Percentiles rank a stretch among this genome's conserved stretches.
Evolutionary conservation across 1,139 yeast genomes (phyloP).

Genomic region (Kodamaea sp.): DNA sequence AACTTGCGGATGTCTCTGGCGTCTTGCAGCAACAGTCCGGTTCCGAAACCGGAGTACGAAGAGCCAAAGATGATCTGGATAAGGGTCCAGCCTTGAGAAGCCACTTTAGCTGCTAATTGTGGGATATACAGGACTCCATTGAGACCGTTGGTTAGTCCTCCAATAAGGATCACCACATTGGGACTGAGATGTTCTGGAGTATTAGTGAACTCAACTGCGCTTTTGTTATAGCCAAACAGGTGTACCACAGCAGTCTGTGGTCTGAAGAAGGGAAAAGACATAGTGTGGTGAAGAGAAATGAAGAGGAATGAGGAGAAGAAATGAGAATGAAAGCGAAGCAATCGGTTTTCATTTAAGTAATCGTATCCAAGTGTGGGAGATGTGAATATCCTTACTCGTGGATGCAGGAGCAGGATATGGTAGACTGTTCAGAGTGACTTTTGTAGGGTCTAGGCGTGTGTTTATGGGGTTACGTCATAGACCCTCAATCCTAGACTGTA

Average conservation of each 20-base stretch:
- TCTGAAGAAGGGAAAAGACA: constrained; percentile 1
- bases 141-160: constrained; percentile 76
- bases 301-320: no score
- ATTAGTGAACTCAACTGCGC: constrained; percentile 53
- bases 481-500: no score
- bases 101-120: constrained; percentile 37
- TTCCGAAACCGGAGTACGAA: constrained; percentile 76
- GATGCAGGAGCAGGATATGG: no score
- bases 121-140: constrained; percentile 71
- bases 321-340: no score
- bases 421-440: no score
- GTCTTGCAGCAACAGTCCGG: constrained; percentile 64
- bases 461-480: no score
- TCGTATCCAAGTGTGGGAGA: no score
- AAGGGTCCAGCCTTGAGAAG: constrained; percentile 53
- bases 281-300: no score
- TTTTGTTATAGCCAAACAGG: constrained; percentile 36
- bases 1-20: constrained; percentile 55
- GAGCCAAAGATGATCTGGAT: constrained; percentile 65
- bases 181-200: constrained; percentile 14
- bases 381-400: no score
- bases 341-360: no score
- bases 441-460: no score
- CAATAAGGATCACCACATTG: constrained; percentile 64
- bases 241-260: constrained; percentile 32